These are phyloP conservation scores for Ensete ventricosum DNA, from an alignment of 176 grass and related monocot genomes.

Conservation along the genomic window DNA sequence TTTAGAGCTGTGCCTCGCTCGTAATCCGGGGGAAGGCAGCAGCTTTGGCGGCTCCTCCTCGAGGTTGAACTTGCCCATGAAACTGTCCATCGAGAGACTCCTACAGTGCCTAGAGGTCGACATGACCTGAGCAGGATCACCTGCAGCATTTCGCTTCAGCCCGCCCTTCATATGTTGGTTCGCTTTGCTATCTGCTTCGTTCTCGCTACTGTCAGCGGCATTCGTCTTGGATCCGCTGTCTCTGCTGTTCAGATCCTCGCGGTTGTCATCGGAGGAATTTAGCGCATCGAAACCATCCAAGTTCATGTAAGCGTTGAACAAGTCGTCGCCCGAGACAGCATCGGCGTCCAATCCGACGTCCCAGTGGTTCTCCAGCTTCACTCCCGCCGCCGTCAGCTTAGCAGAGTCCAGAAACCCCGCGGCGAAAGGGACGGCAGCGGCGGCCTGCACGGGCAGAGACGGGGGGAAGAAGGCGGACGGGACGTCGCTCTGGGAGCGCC, in stretches of 20 bases:
- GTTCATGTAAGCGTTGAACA: slow-evolving; percentile 84
- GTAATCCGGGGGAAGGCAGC: slow-evolving; percentile 20
- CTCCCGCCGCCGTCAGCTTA: slow-evolving; percentile 27
- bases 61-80: slow-evolving; percentile 73
- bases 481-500: slow-evolving; percentile 77
- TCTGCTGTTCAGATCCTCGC: slow-evolving; percentile 59
- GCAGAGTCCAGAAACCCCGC: not conserved
- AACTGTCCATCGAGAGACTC: slow-evolving; percentile 88
- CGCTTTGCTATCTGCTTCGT: slow-evolving; percentile 75
- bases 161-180: slow-evolving; percentile 19
- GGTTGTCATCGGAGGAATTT: slow-evolving; percentile 73
- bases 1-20: slow-evolving; percentile 9
- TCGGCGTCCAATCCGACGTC: slow-evolving; percentile 25
- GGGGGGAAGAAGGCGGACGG: slow-evolving; percentile 37
- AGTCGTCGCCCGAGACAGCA: slow-evolving; percentile 35
- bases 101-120: slow-evolving; percentile 34
- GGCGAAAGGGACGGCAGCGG: not conserved
- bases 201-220: slow-evolving; percentile 93
- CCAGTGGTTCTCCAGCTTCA: slow-evolving; percentile 39
- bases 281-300: slow-evolving; percentile 79
- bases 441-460: not conserved
- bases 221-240: slow-evolving; percentile 77
- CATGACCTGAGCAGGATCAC: slow-evolving; percentile 12
- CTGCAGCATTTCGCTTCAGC: slow-evolving; percentile 41
- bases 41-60: slow-evolving; percentile 20